Conservation (phyloP, 2,329 filamentous ascomycete species). For the Cladophialophora carrionii region DNA sequence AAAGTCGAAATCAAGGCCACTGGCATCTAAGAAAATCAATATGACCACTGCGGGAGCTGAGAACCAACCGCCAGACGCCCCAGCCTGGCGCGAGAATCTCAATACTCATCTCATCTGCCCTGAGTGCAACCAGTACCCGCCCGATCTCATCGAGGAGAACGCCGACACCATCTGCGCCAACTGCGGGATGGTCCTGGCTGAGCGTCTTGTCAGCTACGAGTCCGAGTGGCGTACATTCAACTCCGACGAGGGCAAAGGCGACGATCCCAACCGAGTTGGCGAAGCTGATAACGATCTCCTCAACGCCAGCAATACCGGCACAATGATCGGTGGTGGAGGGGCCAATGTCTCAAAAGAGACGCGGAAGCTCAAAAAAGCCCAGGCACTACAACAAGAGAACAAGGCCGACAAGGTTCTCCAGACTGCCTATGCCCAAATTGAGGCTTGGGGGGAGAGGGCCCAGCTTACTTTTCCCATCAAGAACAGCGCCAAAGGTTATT, state of each 20-base stretch:
- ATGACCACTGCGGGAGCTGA: constrained; percentile 48
- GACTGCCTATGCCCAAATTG: constrained; percentile 85
- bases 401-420: constrained; percentile 81
- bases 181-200: constrained; percentile 87
- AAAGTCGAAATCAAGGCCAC: constrained; percentile 28
- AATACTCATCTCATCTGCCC: constrained; percentile 83
- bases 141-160: constrained; percentile 88
- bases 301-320: constrained; percentile 59
- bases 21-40: constrained; percentile 40
- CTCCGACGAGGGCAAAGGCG: constrained; percentile 88
- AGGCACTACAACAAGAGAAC: constrained; percentile 79
- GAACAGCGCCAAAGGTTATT: constrained; percentile 91
- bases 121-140: constrained; percentile 90
- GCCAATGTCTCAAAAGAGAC: constrained; percentile 60
- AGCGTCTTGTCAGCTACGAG: constrained; percentile 90
- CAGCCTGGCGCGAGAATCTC: constrained; percentile 76
- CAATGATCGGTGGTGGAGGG: constrained; percentile 60
- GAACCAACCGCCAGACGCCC: constrained; percentile 47
- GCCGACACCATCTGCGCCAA: constrained; percentile 90
- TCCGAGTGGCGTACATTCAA: constrained; percentile 99
- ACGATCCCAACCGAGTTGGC: constrained; percentile 97
- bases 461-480: constrained; percentile 78
- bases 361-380: constrained; percentile 76
- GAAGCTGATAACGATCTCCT: constrained; percentile 91
- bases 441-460: constrained; percentile 81